phyloP scores from a whole-genome alignment of 2,329 filamentous ascomycete genomes.

The Beauveria brongniartii region DNA sequence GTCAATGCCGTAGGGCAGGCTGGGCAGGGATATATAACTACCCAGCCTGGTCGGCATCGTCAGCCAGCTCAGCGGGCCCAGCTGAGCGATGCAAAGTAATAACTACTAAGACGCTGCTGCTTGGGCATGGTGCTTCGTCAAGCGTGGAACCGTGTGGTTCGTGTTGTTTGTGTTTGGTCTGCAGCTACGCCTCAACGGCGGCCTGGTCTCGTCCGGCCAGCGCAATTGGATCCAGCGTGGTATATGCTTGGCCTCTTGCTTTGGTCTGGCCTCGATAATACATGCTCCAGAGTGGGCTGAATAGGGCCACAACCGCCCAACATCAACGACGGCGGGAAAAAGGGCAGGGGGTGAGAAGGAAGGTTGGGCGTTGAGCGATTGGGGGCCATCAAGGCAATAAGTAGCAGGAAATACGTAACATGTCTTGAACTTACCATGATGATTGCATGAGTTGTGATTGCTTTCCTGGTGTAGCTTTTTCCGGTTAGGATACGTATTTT shows the following conservation, averaged over 20 bases:
- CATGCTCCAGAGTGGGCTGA: background rate
- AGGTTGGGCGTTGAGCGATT: background rate
- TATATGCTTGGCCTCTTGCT: background rate
- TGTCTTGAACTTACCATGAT: constrained; percentile 4
- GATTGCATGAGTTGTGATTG: background rate
- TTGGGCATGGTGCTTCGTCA: background rate
- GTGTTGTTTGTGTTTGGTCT: background rate
- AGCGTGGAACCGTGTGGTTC: background rate
- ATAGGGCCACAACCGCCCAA: background rate
- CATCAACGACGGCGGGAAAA: background rate
- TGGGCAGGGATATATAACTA: background rate
- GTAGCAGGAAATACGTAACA: background rate
- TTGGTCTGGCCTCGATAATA: background rate
- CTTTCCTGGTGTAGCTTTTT: background rate
- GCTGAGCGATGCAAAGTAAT: background rate
- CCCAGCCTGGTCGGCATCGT: background rate
- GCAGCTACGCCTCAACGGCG: background rate
- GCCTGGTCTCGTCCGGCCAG: constrained; percentile 6
- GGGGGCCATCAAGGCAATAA: background rate
- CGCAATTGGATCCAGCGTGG: background rate
- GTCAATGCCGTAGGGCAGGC: background rate
- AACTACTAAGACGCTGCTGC: background rate
- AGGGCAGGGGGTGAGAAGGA: background rate
- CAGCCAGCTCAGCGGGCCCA: background rate
- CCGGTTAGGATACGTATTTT: background rate